These are phyloP conservation scores for Amphicarpaea edgeworthii DNA, from an alignment of 306 rosid genomes.

Conservation along the genomic window DNA sequence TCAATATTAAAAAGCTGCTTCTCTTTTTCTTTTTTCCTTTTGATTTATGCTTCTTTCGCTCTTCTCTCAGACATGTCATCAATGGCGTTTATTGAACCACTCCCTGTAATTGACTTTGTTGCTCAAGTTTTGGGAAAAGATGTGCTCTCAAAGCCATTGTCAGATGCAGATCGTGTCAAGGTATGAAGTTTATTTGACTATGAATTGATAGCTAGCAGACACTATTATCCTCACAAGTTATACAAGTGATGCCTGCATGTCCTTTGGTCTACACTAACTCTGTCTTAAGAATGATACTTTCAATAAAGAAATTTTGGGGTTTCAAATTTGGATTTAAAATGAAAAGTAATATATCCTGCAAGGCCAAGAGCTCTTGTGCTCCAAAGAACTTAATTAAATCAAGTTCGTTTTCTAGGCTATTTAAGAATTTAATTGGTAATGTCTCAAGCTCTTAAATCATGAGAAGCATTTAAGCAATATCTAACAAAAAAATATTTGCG, in stretches of 20 bases:
- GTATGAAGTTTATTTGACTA: slow-evolving; percentile 30
- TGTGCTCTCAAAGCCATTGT: slow-evolving; percentile 51
- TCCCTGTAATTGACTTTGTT: slow-evolving; percentile 59
- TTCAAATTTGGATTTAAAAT: background rate
- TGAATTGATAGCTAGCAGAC: background rate
- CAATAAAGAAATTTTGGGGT: background rate
- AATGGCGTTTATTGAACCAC: slow-evolving; percentile 61
- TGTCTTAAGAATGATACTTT: background rate
- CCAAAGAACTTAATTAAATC: background rate
- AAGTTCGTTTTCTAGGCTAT: background rate
- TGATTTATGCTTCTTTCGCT: slow-evolving; percentile 7
- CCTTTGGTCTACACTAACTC: background rate
- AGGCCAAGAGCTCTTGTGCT: background rate
- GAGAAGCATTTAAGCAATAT: slow-evolving; percentile 17
- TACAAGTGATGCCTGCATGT: background rate
- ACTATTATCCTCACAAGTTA: slow-evolving; percentile 4
- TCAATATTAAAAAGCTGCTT: slow-evolving; percentile 15
- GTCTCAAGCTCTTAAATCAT: background rate
- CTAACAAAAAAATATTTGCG: slow-evolving; percentile 9
- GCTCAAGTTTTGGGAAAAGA: slow-evolving; percentile 61
- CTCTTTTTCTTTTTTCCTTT: background rate
- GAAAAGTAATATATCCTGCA: background rate
- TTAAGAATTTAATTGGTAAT: slow-evolving; percentile 1
- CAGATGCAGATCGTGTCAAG: slow-evolving; percentile 60
- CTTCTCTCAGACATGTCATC: slow-evolving; percentile 56